Conservation (phyloP, 2,329 filamentous ascomycete genomes). For the Stemphylium vesicarium region DNA sequence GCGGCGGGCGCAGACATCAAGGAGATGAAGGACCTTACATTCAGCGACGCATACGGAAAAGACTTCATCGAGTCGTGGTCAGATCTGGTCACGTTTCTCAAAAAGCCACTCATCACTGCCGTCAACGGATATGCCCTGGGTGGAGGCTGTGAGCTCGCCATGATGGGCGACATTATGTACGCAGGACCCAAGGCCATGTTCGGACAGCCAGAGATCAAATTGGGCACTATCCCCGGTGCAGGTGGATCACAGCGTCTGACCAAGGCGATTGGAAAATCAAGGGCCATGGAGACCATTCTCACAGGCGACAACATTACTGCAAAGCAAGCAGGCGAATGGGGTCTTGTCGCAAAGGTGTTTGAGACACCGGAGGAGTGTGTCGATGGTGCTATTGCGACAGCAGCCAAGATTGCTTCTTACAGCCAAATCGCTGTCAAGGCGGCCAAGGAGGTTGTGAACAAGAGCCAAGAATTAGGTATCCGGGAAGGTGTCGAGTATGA, state of each 20-base stretch:
- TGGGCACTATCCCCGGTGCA: slow-evolving; percentile 89
- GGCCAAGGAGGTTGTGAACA: slow-evolving; percentile 98
- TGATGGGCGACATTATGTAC: slow-evolving; percentile 97
- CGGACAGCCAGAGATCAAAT: slow-evolving; percentile 95
- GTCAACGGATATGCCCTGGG: slow-evolving; percentile 95
- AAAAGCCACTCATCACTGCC: slow-evolving; percentile 92
- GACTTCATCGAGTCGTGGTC: slow-evolving; percentile 98
- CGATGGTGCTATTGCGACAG: slow-evolving; percentile 79
- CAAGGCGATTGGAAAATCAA: slow-evolving; percentile 60
- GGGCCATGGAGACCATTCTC: slow-evolving; percentile 57
- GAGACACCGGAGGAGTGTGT: slow-evolving; percentile 81
- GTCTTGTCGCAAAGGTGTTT: slow-evolving; percentile 83
- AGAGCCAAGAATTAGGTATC: slow-evolving; percentile 90
- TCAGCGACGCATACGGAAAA: slow-evolving; percentile 82
- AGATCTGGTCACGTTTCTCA: slow-evolving; percentile 78
- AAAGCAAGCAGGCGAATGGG: slow-evolving; percentile 86
- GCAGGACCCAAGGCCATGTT: slow-evolving; percentile 86
- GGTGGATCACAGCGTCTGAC: slow-evolving; percentile 91
- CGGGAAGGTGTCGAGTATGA: slow-evolving; percentile 95
- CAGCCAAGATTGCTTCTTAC: slow-evolving; percentile 87
- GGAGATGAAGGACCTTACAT: slow-evolving; percentile 94
- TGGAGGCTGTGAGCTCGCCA: slow-evolving; percentile 92
- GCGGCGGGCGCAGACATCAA: slow-evolving; percentile 93
- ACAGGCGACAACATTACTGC: slow-evolving; percentile 74
- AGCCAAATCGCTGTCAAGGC: slow-evolving; percentile 87